Evolutionary conservation across 164 flowering plant genomes (phyloP).

Genomic region (Tinospora cordifolia): DNA sequence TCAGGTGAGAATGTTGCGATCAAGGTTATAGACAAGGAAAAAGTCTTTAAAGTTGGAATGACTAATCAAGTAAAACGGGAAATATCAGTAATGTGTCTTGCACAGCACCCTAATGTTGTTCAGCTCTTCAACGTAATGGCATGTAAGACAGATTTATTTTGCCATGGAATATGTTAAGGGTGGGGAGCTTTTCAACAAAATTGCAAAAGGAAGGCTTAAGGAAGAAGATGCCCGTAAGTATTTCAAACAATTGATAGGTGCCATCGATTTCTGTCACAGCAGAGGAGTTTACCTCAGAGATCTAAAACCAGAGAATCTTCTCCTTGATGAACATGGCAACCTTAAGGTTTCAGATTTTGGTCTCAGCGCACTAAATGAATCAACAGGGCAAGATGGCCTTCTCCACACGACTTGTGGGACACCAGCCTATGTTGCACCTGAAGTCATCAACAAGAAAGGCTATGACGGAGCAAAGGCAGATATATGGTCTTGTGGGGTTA

Average conservation of each 20-base stretch:
- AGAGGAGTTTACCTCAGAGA: constrained; percentile 40
- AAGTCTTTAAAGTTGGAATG: constrained; percentile 24
- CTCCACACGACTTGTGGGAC: constrained; percentile 39
- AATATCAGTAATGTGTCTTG: constrained; percentile 31
- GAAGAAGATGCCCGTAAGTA: constrained; percentile 27
- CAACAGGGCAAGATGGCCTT: constrained; percentile 27
- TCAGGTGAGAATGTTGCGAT: constrained; percentile 31
- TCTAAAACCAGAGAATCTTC: constrained; percentile 37
- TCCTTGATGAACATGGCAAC: constrained; percentile 29
- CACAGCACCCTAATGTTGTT: constrained; percentile 29
- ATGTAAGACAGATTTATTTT: constrained; percentile 27
- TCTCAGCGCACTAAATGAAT: constrained; percentile 25
- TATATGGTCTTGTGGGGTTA: constrained; percentile 39
- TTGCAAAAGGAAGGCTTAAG: constrained; percentile 29
- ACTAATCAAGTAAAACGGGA: constrained; percentile 35
- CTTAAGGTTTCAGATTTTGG: constrained; percentile 37
- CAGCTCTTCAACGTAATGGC: constrained; percentile 35
- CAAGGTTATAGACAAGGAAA: constrained; percentile 33
- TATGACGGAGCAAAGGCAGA: constrained; percentile 41
- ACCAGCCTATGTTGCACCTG: constrained; percentile 36
- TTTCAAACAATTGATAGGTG: constrained; percentile 29
- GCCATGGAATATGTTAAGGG: constrained; percentile 30
- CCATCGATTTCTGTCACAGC: constrained; percentile 34
- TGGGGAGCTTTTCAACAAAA: constrained; percentile 33
- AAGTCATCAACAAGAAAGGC: constrained; percentile 30